Base-by-base conservation (phyloP, 1,284 basidiomycete species). In the Gymnopus androsaceus region DNA sequence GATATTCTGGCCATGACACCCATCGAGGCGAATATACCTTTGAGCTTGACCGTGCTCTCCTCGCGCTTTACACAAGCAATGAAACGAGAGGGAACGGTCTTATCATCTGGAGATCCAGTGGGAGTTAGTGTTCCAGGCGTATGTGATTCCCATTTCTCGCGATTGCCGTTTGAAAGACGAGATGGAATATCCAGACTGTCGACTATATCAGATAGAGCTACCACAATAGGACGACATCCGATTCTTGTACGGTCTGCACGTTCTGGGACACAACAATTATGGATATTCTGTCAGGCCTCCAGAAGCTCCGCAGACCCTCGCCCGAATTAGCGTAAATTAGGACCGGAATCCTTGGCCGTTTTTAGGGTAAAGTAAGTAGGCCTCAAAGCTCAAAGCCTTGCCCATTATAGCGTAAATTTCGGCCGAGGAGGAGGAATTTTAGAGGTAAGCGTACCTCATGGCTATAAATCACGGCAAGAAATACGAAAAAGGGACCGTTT, bases 161-260 rank as follows among this genome's bases (percentile, higher is more conserved):
- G 31, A 17, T 36, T 36, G n/a, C n/a, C n/a, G 38, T 60, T 58
- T 19, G 63, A 64, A 17, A 68, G 70, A 52, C 64, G 69, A 56
- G 76, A 64, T 63, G 75, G 77, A 7, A 78, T 71, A 59, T 87
- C 78, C 46, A 92, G 80, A 68, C 88, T 88, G 59, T 87, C 83
- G 47, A 95, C 75, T 37, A 96, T 87, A 53, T 95, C 97, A 28
- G 95, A 41, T 11, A n/a, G 19, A 68, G 86, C 59, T 62, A 95
- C 93, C 94, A 93, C 25, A 98, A 79, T 45, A 99, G 73, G 17
- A 99, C 76, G 23, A 98, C 92, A 73, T 98, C 90, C 3, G 92
- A 78, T 63, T 87, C 78, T 56, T 79, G 71, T 3, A 87, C 92
- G 1, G 93, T 88, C 34, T 78, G 67, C 2, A 95, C 78, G 66